Evolutionary conservation across 495 filamentous ascomycete genomes (phyloP).

Genomic region (Tuber brumale): DNA sequence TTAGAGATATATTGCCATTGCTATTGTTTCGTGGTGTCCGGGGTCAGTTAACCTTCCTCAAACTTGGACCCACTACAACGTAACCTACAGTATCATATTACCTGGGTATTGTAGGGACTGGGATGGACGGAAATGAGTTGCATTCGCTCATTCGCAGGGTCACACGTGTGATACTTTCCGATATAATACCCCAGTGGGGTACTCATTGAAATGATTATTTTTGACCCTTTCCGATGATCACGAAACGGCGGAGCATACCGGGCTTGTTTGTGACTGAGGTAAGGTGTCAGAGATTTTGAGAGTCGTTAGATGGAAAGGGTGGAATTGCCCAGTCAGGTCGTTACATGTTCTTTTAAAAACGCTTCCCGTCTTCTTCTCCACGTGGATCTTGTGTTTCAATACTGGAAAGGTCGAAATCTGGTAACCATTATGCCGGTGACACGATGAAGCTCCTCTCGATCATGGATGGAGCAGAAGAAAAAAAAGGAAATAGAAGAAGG

Average conservation of each 20-base stretch:
- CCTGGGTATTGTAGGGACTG: neutral
- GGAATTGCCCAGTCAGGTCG: neutral
- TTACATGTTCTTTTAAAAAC: neutral
- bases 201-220: no score
- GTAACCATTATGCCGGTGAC: conserved; percentile 1
- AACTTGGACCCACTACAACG: neutral
- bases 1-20: neutral
- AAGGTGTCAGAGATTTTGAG: neutral
- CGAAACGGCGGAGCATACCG: neutral
- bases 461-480: neutral
- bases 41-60: neutral
- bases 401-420: neutral
- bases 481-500: neutral
- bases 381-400: neutral
- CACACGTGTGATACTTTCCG: neutral
- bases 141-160: neutral
- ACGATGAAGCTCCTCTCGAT: neutral
- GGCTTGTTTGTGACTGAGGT: neutral
- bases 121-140: neutral
- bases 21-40: neutral
- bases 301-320: neutral
- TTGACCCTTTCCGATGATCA: neutral
- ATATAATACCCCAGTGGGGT: neutral
- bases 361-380: neutral
- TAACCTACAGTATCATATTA: neutral